These are phyloP conservation scores for Artemisia annua DNA, from an alignment of 129 eudicot species.

Conservation along the genomic window DNA sequence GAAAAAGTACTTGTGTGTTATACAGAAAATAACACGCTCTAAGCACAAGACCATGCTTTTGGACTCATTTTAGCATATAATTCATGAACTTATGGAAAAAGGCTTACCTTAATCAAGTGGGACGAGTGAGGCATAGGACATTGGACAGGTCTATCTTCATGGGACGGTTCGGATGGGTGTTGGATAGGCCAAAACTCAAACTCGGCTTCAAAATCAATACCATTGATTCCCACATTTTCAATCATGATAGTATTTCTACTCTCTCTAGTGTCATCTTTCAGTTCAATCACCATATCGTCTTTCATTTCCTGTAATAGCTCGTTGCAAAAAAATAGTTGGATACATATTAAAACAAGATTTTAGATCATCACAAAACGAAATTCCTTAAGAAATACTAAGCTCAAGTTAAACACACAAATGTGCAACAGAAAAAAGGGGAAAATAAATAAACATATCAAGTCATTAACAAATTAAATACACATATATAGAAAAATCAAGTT, in stretches of 20 bases:
- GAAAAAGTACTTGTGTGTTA: too few relatives aligned
- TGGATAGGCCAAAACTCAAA: slow-evolving; percentile 59
- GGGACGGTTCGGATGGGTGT: slow-evolving; percentile 59
- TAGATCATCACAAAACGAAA: too few relatives aligned
- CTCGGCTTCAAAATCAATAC: slow-evolving; percentile 30
- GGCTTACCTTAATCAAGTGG: slow-evolving; percentile 36
- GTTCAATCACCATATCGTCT: slow-evolving; percentile 25
- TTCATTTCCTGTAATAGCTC: slow-evolving; percentile 34
- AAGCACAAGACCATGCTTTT: not conserved
- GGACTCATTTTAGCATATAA: not conserved
- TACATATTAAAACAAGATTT: not conserved
- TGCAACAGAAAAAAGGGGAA: too few relatives aligned
- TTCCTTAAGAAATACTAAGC: too few relatives aligned
- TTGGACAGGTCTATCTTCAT: slow-evolving; percentile 56
- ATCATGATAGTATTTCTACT: slow-evolving; percentile 16
- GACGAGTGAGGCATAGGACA: slow-evolving; percentile 58
- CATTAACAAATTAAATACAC: too few relatives aligned
- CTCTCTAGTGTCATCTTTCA: slow-evolving; percentile 30
- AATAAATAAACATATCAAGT: too few relatives aligned
- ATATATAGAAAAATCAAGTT: too few relatives aligned
- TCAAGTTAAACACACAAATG: too few relatives aligned
- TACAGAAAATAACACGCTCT: not conserved
- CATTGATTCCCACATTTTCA: slow-evolving; percentile 11
- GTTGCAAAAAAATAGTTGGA: not conserved
- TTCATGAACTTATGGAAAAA: not conserved